A percentile compares a stretch with the other conserved stretches of the same genome.
These are phyloP conservation scores for Ettlia oleoabundans DNA, from an alignment of 139 green algal species.

Conservation along the genomic window DNA sequence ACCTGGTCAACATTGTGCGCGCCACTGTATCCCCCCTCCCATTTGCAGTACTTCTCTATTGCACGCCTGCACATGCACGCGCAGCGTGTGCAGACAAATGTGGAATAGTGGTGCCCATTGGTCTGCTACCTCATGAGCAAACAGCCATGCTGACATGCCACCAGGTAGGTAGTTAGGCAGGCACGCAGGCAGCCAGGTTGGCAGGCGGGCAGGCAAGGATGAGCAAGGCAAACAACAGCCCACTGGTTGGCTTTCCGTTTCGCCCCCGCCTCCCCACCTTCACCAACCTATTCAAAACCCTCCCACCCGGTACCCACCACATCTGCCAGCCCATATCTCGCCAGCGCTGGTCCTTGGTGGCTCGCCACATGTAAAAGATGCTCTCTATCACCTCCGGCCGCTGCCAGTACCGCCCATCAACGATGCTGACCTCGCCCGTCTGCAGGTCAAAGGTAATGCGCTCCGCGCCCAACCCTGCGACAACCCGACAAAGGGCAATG, in stretches of 20 bases:
- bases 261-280: background rate
- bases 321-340: conserved; percentile 77
- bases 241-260: too few species aligned
- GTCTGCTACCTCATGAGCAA: too few species aligned
- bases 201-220: background rate
- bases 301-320: conserved; percentile 26
- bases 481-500: background rate
- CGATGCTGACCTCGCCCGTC: conserved; percentile 41
- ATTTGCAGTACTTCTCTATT: conserved; percentile 61
- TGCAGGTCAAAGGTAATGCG: conserved; percentile 48
- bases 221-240: too few species aligned
- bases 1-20: conserved; percentile 58
- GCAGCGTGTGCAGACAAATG: too few species aligned
- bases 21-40: conserved; percentile 67
- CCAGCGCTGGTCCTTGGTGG: conserved; percentile 69
- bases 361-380: conserved; percentile 74
- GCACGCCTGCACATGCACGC: too few species aligned
- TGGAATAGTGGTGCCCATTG: too few species aligned
- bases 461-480: conserved; percentile 65
- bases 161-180: too few species aligned
- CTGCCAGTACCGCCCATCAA: conserved; percentile 61
- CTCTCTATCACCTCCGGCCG: conserved; percentile 74
- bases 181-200: too few species aligned
- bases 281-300: too few species aligned
- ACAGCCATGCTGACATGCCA: too few species aligned